Conservation (phyloP, 805 yeast species). For the Priceomyces melissophilus region DNA sequence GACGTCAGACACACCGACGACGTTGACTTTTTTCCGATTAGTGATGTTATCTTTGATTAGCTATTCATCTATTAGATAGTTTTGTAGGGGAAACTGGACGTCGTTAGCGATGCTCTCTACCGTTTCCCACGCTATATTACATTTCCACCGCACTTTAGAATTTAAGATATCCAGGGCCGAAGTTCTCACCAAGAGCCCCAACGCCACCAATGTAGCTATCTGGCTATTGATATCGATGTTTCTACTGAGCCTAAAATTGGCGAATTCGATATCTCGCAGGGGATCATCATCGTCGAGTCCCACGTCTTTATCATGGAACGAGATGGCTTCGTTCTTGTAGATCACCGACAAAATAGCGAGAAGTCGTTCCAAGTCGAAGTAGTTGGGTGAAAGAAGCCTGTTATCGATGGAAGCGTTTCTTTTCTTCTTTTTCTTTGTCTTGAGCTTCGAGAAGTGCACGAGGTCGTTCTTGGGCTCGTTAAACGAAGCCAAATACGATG, state of each 20-base stretch:
- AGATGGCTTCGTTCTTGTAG: slow-evolving; percentile 39
- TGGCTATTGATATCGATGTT: slow-evolving; percentile 53
- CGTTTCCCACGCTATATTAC: slow-evolving; percentile 68
- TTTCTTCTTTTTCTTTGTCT: slow-evolving; percentile 33
- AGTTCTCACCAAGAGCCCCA: slow-evolving; percentile 47
- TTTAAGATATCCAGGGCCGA: slow-evolving; percentile 53
- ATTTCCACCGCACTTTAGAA: slow-evolving; percentile 72
- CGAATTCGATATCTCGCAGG: slow-evolving; percentile 28
- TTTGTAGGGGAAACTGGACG: slow-evolving; percentile 61
- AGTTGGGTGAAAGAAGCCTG: slow-evolving; percentile 63
- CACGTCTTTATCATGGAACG: slow-evolving; percentile 22
- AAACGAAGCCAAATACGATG: slow-evolving; percentile 81
- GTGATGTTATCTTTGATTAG: slow-evolving; percentile 17
- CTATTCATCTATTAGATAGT: slow-evolving; percentile 41
- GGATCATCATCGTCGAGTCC: slow-evolving; percentile 28
- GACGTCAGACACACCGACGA: slow-evolving; percentile 34
- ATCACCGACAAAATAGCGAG: slow-evolving; percentile 77
- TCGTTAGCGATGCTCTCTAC: slow-evolving; percentile 60
- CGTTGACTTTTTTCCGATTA: slow-evolving; percentile 21
- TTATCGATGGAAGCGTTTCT: slow-evolving; percentile 48
- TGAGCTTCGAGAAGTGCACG: slow-evolving; percentile 62
- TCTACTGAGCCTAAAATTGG: slow-evolving; percentile 33
- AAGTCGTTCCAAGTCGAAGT: slow-evolving; percentile 75
- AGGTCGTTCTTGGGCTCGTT: slow-evolving; percentile 68
- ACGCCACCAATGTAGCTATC: slow-evolving; percentile 55